These are phyloP conservation scores for Conringia planisiliqua DNA, from an alignment of 345 rosid species.

Conservation along the genomic window DNA sequence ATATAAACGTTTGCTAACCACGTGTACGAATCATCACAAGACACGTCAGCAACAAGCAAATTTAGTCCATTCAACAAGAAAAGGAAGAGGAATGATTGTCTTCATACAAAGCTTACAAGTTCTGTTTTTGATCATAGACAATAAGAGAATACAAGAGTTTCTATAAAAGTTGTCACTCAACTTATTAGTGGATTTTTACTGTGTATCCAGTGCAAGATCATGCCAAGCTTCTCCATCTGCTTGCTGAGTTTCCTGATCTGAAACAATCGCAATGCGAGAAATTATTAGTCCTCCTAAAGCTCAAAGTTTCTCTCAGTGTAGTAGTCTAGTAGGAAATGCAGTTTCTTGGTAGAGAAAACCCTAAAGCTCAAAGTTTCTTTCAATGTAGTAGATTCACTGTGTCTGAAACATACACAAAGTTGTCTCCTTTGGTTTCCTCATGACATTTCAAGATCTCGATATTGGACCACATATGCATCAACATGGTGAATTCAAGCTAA, in stretches of 20 bases:
- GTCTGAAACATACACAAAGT: background rate
- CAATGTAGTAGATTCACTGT: background rate
- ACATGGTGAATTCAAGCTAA: background rate
- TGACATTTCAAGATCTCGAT: background rate
- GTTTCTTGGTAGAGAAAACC: background rate
- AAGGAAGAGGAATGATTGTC: background rate
- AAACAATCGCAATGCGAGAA: background rate
- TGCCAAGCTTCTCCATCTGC: conserved; percentile 69
- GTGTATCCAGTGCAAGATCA: conserved; percentile 72
- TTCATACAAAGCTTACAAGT: background rate
- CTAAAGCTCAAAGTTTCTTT: background rate
- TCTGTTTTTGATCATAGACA: conserved; percentile 11
- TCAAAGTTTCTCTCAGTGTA: background rate
- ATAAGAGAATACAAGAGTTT: background rate
- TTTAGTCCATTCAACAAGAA: background rate
- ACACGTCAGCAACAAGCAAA: conserved; percentile 3
- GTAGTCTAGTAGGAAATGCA: background rate
- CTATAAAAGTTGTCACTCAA: background rate
- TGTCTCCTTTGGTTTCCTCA: background rate
- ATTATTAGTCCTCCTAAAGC: background rate
- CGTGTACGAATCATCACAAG: background rate
- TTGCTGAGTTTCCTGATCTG: conserved; percentile 78
- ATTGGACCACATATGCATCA: background rate
- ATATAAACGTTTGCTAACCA: background rate
- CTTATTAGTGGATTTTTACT: conserved; percentile 25